phyloP scores from a whole-genome alignment of 805 yeast species.

The Monosporozyma solicola region DNA sequence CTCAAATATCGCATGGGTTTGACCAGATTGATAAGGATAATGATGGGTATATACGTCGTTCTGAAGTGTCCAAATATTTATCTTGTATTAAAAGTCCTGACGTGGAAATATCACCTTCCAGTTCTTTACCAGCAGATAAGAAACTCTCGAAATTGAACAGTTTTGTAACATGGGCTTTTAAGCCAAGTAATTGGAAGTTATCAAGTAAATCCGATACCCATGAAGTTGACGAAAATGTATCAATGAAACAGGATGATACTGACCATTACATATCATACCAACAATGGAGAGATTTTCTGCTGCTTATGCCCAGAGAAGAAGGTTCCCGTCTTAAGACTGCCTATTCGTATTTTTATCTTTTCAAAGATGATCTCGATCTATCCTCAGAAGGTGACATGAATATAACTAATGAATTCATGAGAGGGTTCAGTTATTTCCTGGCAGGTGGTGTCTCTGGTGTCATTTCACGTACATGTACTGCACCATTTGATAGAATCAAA shows the following conservation, averaged over 20 bases:
- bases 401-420: conserved; percentile 62
- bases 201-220: background rate
- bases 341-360: conserved; percentile 45
- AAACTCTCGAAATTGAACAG: conserved; percentile 11
- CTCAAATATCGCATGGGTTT: conserved; percentile 63
- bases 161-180: conserved; percentile 28
- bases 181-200: background rate
- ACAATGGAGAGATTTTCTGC: conserved; percentile 74
- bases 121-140: background rate
- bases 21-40: conserved; percentile 56
- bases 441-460: conserved; percentile 97
- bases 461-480: conserved; percentile 90
- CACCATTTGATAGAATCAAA: conserved; percentile 92
- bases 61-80: conserved; percentile 62
- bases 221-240: conserved; percentile 1
- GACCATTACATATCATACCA: conserved; percentile 70
- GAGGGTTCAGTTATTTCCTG: conserved; percentile 82
- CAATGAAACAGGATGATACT: conserved; percentile 18
- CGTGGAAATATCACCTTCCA: background rate
- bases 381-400: conserved; percentile 92
- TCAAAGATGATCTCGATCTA: conserved; percentile 71
- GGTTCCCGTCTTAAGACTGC: conserved; percentile 79
- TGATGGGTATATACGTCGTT: conserved; percentile 59
- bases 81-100: background rate
- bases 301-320: conserved; percentile 71